phyloP scores from a whole-genome alignment of 1,139 yeast genomes.

The Cylindricascospora bacillispora region DNA sequence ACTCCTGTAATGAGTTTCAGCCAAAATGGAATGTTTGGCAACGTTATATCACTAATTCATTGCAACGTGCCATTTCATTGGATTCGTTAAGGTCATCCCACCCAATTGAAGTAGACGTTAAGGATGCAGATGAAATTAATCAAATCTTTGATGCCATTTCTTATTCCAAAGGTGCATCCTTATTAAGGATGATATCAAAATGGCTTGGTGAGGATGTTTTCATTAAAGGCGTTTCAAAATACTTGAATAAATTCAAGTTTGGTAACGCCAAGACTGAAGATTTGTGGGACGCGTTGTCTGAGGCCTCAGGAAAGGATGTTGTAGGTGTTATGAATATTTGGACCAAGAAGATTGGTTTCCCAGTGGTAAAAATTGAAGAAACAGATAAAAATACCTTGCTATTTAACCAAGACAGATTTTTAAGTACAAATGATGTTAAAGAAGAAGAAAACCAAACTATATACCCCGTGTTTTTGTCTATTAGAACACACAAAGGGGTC shows the following conservation, averaged over 20 bases:
- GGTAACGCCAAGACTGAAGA: constrained; percentile 66
- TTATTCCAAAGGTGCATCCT: constrained; percentile 65
- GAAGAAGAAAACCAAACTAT: constrained; percentile 54
- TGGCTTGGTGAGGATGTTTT: constrained; percentile 56
- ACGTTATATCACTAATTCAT: constrained; percentile 41
- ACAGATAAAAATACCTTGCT: constrained; percentile 33
- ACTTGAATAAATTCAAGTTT: constrained; percentile 53
- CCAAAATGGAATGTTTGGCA: constrained; percentile 65
- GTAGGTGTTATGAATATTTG: constrained; percentile 58
- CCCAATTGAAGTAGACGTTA: constrained; percentile 67
- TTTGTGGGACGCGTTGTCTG: constrained; percentile 64
- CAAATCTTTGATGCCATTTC: constrained; percentile 72
- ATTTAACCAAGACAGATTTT: constrained; percentile 56
- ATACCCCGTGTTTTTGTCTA: constrained; percentile 70
- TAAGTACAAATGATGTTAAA: constrained; percentile 63
- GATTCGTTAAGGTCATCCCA: constrained; percentile 67
- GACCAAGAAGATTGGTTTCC: constrained; percentile 72
- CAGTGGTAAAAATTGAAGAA: constrained; percentile 49
- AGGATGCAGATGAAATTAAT: constrained; percentile 61
- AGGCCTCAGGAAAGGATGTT: constrained; percentile 61
- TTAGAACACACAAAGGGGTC: constrained; percentile 52
- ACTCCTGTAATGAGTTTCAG: constrained; percentile 27
- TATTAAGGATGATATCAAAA: constrained; percentile 57
- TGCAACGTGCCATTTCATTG: constrained; percentile 47
- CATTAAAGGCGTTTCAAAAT: constrained; percentile 57